Percentiles rank a stretch among this genome's conserved stretches.
phyloP scores from a whole-genome alignment of 768 basidiomycete species.

The Mycena filopes region DNA sequence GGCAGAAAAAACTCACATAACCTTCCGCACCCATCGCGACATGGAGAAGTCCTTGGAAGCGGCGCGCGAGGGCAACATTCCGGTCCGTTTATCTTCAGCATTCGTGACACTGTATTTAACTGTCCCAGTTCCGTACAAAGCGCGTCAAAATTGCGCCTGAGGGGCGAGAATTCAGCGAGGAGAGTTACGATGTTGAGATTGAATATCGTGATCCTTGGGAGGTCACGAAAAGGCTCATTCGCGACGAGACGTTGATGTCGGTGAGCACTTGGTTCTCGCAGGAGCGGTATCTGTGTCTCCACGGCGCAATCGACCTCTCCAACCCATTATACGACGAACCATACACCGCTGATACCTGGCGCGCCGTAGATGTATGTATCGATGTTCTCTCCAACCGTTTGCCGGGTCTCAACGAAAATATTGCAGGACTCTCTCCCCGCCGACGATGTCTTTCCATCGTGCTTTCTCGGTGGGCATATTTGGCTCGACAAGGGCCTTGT shows the following conservation, averaged over 20 bases:
- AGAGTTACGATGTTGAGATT: slow-evolving; percentile 25
- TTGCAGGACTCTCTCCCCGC: slow-evolving; percentile 11
- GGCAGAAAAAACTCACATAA: slow-evolving; percentile 2
- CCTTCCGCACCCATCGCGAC: slow-evolving; percentile 21
- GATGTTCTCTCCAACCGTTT: neutral
- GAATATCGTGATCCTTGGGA: slow-evolving; percentile 35
- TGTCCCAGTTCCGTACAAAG: slow-evolving; percentile 23
- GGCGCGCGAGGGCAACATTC: slow-evolving; percentile 18
- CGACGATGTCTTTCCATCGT: slow-evolving; percentile 17
- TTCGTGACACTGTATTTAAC: neutral
- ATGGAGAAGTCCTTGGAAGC: slow-evolving; percentile 19
- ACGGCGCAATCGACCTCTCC: slow-evolving; percentile 11
- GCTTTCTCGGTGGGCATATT: slow-evolving; percentile 29
- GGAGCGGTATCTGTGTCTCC: slow-evolving; percentile 26
- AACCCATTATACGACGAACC: slow-evolving; percentile 31
- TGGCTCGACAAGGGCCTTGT: slow-evolving; percentile 38
- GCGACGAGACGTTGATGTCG: slow-evolving; percentile 22
- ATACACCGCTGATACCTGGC: slow-evolving; percentile 28
- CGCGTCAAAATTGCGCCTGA: slow-evolving; percentile 12
- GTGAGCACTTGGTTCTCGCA: slow-evolving; percentile 28
- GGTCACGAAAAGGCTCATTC: slow-evolving; percentile 24
- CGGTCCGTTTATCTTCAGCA: slow-evolving; percentile 1
- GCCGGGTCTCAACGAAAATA: neutral
- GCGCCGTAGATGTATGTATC: slow-evolving; percentile 22
- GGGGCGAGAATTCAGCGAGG: slow-evolving; percentile 10